Evolutionary conservation across 2,329 filamentous ascomycete genomes (phyloP), one percentile per base, ranked within the genome.

Genomic region (Pseudovirgaria hyperparasitica): DNA sequence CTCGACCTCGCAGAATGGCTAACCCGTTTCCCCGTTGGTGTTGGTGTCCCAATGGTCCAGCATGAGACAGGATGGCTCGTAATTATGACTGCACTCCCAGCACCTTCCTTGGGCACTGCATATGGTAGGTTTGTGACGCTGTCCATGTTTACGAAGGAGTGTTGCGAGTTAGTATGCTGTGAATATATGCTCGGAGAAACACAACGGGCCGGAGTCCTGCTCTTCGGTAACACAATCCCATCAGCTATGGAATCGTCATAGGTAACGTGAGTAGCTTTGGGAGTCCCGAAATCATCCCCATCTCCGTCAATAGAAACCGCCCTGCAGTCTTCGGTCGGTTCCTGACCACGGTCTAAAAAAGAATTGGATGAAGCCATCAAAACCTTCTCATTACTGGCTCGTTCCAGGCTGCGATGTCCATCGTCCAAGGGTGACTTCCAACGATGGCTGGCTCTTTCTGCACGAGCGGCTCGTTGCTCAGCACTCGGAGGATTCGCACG

Each of bases 171-270:
- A 0, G 54, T 58, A 8, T 54, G 50, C 2, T 54, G 45, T 4
- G 60, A 63, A 32, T 65, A 65, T 8, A 65, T 36, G 29, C 61
- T 65, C 2, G 61, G 61, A 2, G 61, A 64, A 25, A 60, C 33
- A n/a, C n/a, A n/a, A n/a, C n/a, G n/a, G n/a, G n/a, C n/a, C n/a
- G n/a, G n/a, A n/a, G n/a, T n/a, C n/a, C n/a, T n/a, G n/a, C n/a
- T n/a, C n/a, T n/a, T n/a, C n/a, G n/a, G n/a, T n/a, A n/a, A n/a
- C n/a, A n/a, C n/a, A n/a, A n/a, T n/a, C n/a, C n/a, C n/a, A n/a
- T n/a, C n/a, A n/a, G n/a, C n/a, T n/a, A n/a, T n/a, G n/a, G n/a
- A n/a, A n/a, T n/a, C n/a, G n/a, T n/a, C n/a, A n/a, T n/a, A n/a
- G n/a, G n/a, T n/a, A n/a, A n/a, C n/a, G n/a, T n/a, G n/a, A n/a